These are phyloP conservation scores for Cicer judaicum DNA, from an alignment of 306 rosid species.

Conservation along the genomic window DNA sequence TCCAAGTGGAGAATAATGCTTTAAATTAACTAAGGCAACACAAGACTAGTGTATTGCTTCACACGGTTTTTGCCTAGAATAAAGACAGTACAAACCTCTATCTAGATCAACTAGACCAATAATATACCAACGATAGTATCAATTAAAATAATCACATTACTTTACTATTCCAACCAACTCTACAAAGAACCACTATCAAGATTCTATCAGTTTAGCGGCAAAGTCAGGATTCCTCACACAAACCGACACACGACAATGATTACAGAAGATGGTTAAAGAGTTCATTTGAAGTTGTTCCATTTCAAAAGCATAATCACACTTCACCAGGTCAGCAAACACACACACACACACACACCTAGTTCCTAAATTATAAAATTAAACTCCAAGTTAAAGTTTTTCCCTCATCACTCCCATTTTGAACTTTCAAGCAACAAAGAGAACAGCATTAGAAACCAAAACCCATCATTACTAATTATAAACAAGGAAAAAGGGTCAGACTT, in stretches of 20 bases:
- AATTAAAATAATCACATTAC: not conserved
- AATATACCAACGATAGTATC: not conserved
- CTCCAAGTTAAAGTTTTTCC: not conserved
- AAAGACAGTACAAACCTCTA: not conserved
- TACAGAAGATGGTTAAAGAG: not conserved
- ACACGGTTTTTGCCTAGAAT: not conserved
- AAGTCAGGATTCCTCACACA: conserved; percentile 1
- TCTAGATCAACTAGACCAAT: not conserved
- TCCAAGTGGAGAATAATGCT: not conserved
- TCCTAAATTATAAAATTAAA: conserved; percentile 7
- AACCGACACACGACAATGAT: not conserved
- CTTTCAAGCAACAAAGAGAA: conserved; percentile 36
- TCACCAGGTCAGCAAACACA: not conserved
- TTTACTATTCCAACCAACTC: not conserved
- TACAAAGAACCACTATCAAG: not conserved
- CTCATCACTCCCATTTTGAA: conserved; percentile 24
- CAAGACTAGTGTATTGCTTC: not conserved
- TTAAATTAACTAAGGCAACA: not conserved
- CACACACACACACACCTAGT: not conserved
- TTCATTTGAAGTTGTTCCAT: not conserved
- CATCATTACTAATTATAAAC: not conserved
- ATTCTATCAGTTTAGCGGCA: not conserved
- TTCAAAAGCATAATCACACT: not conserved
- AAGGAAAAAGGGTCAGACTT: not conserved
- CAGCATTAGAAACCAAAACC: conserved; percentile 31